A percentile compares a stretch with the other conserved stretches of the same genome.
phyloP scores from a whole-genome alignment of 768 basidiomycete species.

The Chalciporus piperatus region DNA sequence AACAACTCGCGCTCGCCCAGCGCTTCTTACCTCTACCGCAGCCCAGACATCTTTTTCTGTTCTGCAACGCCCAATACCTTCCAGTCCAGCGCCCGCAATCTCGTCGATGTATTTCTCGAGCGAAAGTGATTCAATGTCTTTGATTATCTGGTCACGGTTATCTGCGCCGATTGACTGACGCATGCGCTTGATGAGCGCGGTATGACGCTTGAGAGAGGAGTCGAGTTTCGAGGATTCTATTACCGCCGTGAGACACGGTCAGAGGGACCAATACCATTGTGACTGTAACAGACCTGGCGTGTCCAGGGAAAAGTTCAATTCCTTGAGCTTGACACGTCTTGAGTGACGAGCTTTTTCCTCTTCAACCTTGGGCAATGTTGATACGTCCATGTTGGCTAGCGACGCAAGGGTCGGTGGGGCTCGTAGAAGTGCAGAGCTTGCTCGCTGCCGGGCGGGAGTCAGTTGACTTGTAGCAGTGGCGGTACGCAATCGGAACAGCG shows the following conservation, averaged over 20 bases:
- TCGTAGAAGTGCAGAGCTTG: constrained; percentile 3
- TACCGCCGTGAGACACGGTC: constrained; percentile 5
- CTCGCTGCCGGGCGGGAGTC: constrained; percentile 4
- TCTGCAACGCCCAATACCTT: constrained; percentile 85
- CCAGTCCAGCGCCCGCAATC: constrained; percentile 80
- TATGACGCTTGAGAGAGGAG: constrained; percentile 94
- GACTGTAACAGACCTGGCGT: constrained; percentile 42
- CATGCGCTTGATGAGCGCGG: constrained; percentile 91
- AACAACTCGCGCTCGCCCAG: background rate
- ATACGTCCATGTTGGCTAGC: constrained; percentile 20
- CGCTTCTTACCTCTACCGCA: constrained; percentile 76
- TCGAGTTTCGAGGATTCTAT: constrained; percentile 77
- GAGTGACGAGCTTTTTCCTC: constrained; percentile 51
- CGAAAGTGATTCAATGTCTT: constrained; percentile 86
- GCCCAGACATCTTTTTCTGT: constrained; percentile 90
- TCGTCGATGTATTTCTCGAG: constrained; percentile 97
- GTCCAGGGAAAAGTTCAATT: constrained; percentile 48
- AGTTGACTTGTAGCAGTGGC: constrained; percentile 13
- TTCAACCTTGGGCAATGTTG: constrained; percentile 37
- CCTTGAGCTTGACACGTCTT: constrained; percentile 59
- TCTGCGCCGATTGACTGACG: constrained; percentile 81
- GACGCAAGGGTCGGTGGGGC: background rate
- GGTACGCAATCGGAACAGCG: background rate
- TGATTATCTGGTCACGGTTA: constrained; percentile 82
- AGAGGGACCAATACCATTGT: background rate